Evolutionary conservation across 2,329 filamentous ascomycete species (phyloP), one percentile per base, ranked within the genome.

Genomic region (Epichloe festucae): DNA sequence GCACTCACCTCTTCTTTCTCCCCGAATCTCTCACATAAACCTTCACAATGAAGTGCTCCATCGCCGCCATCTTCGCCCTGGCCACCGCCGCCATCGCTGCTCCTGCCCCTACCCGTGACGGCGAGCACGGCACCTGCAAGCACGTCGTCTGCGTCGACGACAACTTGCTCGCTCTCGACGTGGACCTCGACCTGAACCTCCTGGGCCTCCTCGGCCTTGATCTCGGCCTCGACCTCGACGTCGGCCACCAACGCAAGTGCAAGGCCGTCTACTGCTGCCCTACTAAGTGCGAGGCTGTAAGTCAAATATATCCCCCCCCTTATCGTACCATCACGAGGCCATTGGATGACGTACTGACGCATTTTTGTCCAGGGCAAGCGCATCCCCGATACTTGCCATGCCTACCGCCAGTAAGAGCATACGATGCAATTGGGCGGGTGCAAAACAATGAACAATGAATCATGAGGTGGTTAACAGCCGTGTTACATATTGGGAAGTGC

Each of bases 41-140:
- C 43, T 21, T 46, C 45, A 52, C 11, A 15, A 52, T 52, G 51
- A 46, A 49, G 47, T 52, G 42, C 47, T 49, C 51, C 12, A 5
- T 52, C 31, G 39, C 47, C n/a, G 11, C 51, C 27, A 10, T 52
- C 42, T 31, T 52, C 12, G 51, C 51, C 35, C 5, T 52, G 46
- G 51, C 51, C 42, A 42, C 51, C 14, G 47, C 46, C 12, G 42
- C 42, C 42, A 21, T 49, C 12, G 51, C 51, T 14, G 46, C 17
- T 6, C 51, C 51, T 3, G 35, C 40, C 4, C 14, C 21, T 5
- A 36, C 14, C n/a, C 34, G 15, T 4, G 40, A 15, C 19, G 12
- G 3, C 19, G 10, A 31, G 10, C 14, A 11, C 34, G 15, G 14
- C 34, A n/a, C 17, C 10, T 46, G 46, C 46, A 10, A 31, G n/a